Conservation (phyloP, 2,329 filamentous ascomycete species). For the Aspergillus pseudoglaucus region DNA sequence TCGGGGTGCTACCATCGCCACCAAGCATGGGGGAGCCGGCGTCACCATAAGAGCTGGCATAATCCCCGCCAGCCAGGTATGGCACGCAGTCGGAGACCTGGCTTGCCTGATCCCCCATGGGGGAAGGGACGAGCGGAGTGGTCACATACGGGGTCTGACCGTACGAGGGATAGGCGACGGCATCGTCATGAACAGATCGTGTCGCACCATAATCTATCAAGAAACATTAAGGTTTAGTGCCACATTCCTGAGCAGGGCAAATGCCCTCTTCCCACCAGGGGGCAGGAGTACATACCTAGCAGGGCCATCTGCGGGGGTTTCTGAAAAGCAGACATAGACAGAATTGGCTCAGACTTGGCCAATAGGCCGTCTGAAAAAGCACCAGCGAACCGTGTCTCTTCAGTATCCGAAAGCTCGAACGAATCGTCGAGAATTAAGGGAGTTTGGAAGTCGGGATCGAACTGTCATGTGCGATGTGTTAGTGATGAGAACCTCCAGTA, state of each 20-base stretch:
- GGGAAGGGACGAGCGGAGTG: conserved; percentile 33
- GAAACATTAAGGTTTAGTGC: conserved; percentile 3
- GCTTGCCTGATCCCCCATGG: conserved; percentile 35
- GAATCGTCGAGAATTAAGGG: conserved; percentile 44
- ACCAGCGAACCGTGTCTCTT: conserved; percentile 39
- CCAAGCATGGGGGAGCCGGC: conserved; percentile 62
- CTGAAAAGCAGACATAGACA: conserved; percentile 76
- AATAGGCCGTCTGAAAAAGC: conserved; percentile 46
- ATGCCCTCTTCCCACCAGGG: neutral
- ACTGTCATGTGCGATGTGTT: conserved; percentile 16
- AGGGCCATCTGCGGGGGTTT: conserved; percentile 70
- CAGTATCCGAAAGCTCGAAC: conserved; percentile 40
- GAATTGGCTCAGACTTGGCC: conserved; percentile 54
- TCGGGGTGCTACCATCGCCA: conserved; percentile 49
- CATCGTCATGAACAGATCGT: conserved; percentile 33
- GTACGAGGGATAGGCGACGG: conserved; percentile 35
- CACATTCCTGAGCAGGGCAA: neutral
- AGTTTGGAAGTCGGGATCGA: conserved; percentile 41
- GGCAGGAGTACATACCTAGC: conserved; percentile 61
- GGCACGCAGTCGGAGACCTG: conserved; percentile 37
- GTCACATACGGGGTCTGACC: conserved; percentile 35
- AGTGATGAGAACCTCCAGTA: conserved; percentile 8
- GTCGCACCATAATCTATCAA: conserved; percentile 31
- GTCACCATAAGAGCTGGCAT: conserved; percentile 51
- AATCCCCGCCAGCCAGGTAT: conserved; percentile 33